Evolutionary conservation across 2,329 filamentous ascomycete species (phyloP).

Genomic region (Colletotrichum australisinense): DNA sequence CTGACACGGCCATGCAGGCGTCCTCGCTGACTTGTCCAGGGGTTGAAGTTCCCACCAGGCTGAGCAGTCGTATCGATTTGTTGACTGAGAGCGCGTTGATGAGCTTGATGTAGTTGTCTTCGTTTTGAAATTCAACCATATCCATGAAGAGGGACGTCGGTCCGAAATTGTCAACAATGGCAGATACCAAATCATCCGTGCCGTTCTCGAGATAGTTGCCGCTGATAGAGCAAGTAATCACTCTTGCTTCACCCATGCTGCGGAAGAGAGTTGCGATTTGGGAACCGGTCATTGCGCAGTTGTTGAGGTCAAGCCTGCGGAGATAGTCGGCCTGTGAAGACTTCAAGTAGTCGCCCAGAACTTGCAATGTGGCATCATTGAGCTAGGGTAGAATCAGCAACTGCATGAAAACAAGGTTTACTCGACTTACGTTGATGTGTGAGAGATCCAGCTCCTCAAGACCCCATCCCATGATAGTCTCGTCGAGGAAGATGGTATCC

Average conservation of each 20-base stretch:
- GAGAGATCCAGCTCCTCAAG: constrained; percentile 67
- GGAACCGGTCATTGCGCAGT: constrained; percentile 62
- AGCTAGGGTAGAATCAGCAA: constrained; percentile 47
- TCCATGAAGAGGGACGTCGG: constrained; percentile 64
- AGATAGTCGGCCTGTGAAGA: constrained; percentile 53
- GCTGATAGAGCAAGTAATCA: constrained; percentile 61
- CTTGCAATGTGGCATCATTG: constrained; percentile 60
- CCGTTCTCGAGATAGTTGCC: constrained; percentile 65
- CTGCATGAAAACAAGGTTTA: constrained; percentile 22
- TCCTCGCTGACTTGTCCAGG: constrained; percentile 57
- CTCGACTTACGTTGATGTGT: constrained; percentile 58
- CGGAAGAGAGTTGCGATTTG: constrained; percentile 63
- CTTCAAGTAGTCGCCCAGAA: constrained; percentile 59
- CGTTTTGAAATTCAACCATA: constrained; percentile 67
- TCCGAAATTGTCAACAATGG: constrained; percentile 59
- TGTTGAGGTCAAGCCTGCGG: constrained; percentile 59
- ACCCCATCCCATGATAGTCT: constrained; percentile 55
- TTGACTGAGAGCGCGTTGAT: constrained; percentile 62
- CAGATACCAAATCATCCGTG: constrained; percentile 60
- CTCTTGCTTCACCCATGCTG: constrained; percentile 59
- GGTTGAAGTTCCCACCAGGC: constrained; percentile 64
- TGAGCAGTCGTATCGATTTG: constrained; percentile 62
- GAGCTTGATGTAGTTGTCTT: constrained; percentile 63
- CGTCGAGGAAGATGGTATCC: constrained; percentile 58
- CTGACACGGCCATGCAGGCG: constrained; percentile 60